Evolutionary conservation across 345 rosid genomes (phyloP).

Genomic region (Populus ilicifolia): DNA sequence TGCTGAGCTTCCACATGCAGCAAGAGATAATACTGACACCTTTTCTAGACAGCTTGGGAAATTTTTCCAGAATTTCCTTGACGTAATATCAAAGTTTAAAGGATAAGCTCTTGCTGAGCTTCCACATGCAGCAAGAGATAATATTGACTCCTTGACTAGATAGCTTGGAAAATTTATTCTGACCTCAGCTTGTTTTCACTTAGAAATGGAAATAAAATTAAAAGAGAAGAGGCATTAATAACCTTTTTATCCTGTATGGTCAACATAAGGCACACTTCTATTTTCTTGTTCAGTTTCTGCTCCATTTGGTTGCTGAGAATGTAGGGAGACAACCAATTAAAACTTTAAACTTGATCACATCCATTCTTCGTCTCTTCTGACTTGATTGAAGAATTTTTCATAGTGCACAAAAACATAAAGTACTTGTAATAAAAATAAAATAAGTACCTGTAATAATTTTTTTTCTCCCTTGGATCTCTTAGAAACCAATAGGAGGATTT

Average conservation of each 20-base stretch:
- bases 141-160: background rate
- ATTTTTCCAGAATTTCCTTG: background rate
- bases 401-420: conserved; percentile 9
- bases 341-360: background rate
- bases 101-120: background rate
- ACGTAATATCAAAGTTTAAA: background rate
- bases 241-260: conserved; percentile 39
- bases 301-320: conserved; percentile 46
- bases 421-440: background rate
- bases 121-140: background rate
- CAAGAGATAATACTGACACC: background rate
- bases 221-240: conserved; percentile 14
- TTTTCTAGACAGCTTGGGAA: background rate
- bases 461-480: background rate
- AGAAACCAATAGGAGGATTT: background rate
- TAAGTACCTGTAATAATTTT: background rate
- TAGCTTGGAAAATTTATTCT: background rate
- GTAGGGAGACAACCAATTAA: conserved; percentile 26
- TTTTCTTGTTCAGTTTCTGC: conserved; percentile 39
- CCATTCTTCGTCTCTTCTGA: background rate
- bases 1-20: background rate
- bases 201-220: background rate
- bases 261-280: conserved; percentile 38
- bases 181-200: background rate
- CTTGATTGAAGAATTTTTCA: background rate